phyloP scores from a whole-genome alignment of 2,329 filamentous ascomycete species.

The Botrytis medusae region DNA sequence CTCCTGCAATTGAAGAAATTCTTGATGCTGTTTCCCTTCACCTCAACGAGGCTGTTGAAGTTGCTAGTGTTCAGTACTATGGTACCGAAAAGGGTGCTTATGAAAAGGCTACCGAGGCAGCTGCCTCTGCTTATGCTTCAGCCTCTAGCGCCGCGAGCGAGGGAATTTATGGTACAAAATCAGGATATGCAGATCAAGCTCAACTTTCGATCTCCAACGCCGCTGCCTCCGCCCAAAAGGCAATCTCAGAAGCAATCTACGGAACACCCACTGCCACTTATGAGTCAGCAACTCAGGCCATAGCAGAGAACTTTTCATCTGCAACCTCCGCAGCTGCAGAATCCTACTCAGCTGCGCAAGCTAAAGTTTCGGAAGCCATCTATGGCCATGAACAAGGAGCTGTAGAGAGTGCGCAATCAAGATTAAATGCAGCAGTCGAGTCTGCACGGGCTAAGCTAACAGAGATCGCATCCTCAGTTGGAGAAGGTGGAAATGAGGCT shows the following conservation, averaged over 20 bases:
- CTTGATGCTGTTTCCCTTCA: slow-evolving; percentile 56
- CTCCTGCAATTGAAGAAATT: slow-evolving; percentile 57
- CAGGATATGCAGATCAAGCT: slow-evolving; percentile 53
- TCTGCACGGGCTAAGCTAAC: slow-evolving; percentile 35
- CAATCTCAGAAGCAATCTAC: slow-evolving; percentile 57
- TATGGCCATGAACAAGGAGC: slow-evolving; percentile 36
- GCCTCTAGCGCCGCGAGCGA: slow-evolving; percentile 51
- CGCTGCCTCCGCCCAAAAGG: slow-evolving; percentile 53
- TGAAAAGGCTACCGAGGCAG: slow-evolving; percentile 55
- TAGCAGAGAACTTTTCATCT: slow-evolving; percentile 29
- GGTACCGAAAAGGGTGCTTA: slow-evolving; percentile 53
- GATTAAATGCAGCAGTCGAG: slow-evolving; percentile 36
- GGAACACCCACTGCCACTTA: slow-evolving; percentile 48
- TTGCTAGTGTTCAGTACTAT: slow-evolving; percentile 57
- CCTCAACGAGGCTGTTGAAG: slow-evolving; percentile 58
- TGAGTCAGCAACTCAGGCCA: slow-evolving; percentile 29
- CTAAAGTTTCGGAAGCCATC: slow-evolving; percentile 28
- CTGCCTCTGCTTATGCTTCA: slow-evolving; percentile 52
- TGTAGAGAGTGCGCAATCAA: slow-evolving; percentile 36
- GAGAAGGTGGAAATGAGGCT: slow-evolving; percentile 40
- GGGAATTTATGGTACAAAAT: slow-evolving; percentile 55
- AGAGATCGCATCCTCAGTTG: slow-evolving; percentile 33
- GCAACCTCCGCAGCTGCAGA: slow-evolving; percentile 27
- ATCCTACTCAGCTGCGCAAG: slow-evolving; percentile 24
- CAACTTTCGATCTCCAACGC: slow-evolving; percentile 54